phyloP scores from a whole-genome alignment of 345 rosid species.

The Leavenworthia alabamica region DNA sequence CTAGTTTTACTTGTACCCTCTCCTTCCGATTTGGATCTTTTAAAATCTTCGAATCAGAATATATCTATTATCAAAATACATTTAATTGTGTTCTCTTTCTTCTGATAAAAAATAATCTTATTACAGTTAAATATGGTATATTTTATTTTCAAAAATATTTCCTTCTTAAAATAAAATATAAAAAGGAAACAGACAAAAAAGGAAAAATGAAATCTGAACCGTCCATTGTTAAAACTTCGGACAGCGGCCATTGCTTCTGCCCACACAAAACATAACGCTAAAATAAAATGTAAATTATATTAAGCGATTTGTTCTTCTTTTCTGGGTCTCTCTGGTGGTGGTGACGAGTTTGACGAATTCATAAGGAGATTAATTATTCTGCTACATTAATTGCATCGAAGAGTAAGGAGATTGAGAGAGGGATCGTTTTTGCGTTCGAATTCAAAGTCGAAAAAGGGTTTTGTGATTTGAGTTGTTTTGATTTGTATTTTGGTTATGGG shows the following conservation, averaged over 20 bases:
- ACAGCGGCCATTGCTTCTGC: slow-evolving; percentile 41
- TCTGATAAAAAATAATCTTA: too few relatives aligned
- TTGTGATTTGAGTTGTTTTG: too few relatives aligned
- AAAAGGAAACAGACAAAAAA: background rate
- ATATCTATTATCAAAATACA: slow-evolving; percentile 1
- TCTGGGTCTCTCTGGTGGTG: slow-evolving; percentile 8
- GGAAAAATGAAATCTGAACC: slow-evolving; percentile 17
- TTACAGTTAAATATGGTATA: too few relatives aligned
- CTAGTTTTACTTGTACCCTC: slow-evolving; percentile 6
- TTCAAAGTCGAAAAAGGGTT: slow-evolving; percentile 19
- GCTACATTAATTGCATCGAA: background rate
- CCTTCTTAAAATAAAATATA: background rate
- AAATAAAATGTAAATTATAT: background rate
- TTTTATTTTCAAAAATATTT: too few relatives aligned
- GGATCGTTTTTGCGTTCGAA: background rate
- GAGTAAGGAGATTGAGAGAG: slow-evolving; percentile 1
- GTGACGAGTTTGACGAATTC: slow-evolving; percentile 17
- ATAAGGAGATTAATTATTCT: background rate
- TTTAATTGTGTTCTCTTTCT: too few relatives aligned
- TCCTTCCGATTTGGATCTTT: slow-evolving; percentile 4
- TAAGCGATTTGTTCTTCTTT: background rate
- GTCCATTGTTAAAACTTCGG: slow-evolving; percentile 16
- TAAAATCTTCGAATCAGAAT: slow-evolving; percentile 7
- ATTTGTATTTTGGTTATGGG: slow-evolving; percentile 55
- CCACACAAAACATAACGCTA: slow-evolving; percentile 22